Conservation (phyloP, 441 rosid species). For the Populus trichocarpa region DNA sequence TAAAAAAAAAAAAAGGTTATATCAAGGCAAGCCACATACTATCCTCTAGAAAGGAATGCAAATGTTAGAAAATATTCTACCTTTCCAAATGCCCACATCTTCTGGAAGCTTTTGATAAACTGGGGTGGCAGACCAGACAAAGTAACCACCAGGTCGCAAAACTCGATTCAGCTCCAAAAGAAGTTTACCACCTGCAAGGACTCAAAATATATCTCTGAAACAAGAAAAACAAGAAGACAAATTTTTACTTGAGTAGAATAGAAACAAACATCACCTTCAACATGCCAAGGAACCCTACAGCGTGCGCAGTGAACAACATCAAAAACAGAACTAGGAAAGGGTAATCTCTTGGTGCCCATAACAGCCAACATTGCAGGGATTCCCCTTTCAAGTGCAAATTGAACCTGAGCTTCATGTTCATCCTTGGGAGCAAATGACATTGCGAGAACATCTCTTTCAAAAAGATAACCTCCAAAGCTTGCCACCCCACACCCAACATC, state of each 20-base stretch:
- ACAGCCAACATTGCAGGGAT: slow-evolving; percentile 96
- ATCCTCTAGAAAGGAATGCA: slow-evolving; percentile 12
- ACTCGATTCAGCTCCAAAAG: slow-evolving; percentile 90
- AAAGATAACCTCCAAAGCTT: slow-evolving; percentile 91
- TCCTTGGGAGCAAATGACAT: slow-evolving; percentile 99
- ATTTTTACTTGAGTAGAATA: background rate
- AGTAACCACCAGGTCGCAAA: slow-evolving; percentile 89
- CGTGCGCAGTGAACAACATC: slow-evolving; percentile 96
- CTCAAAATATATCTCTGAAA: background rate
- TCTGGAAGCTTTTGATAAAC: slow-evolving; percentile 72
- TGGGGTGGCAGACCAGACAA: slow-evolving; percentile 99
- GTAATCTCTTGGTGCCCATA: slow-evolving; percentile 94
- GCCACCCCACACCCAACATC: slow-evolving; percentile 99
- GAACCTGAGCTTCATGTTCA: slow-evolving; percentile 98
- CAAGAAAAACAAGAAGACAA: background rate
- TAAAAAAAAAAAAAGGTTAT: slow-evolving; percentile 20
- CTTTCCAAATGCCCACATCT: slow-evolving; percentile 86
- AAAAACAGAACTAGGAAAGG: slow-evolving; percentile 84
- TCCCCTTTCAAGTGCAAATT: slow-evolving; percentile 95
- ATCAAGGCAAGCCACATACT: slow-evolving; percentile 45
- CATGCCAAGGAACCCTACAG: slow-evolving; percentile 98
- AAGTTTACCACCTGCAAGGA: slow-evolving; percentile 78
- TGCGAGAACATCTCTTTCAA: slow-evolving; percentile 72
- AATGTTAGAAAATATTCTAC: slow-evolving; percentile 30
- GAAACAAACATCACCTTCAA: slow-evolving; percentile 54